Evolutionary conservation across 108 stramenopile species (phyloP).

Genomic region (Bacterosira constricta): DNA sequence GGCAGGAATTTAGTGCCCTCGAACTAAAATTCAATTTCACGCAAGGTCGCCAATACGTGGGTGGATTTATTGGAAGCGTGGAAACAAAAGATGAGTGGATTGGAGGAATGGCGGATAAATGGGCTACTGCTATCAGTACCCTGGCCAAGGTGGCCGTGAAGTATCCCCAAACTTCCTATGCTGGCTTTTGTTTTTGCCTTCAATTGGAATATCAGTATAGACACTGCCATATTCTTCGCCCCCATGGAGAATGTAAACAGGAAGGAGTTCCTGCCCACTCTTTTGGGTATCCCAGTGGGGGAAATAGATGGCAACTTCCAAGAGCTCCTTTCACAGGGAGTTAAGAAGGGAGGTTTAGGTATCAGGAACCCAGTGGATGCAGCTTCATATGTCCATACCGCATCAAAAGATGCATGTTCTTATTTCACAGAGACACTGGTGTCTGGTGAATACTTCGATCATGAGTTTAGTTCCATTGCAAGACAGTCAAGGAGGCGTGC

Average conservation of each 20-base stretch:
- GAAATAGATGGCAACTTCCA: constrained; percentile 23
- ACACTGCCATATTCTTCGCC: neutral
- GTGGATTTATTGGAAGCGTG: constrained; percentile 25
- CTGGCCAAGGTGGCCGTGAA: constrained; percentile 11
- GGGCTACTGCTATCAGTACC: constrained; percentile 2
- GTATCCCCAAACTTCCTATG: constrained; percentile 34
- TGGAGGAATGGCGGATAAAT: neutral
- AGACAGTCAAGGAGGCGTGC: no score
- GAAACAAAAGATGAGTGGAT: constrained; percentile 23
- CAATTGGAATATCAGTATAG: constrained; percentile 37
- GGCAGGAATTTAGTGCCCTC: neutral
- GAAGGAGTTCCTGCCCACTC: constrained; percentile 21
- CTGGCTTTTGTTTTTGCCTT: constrained; percentile 10
- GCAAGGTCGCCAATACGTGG: constrained; percentile 18
- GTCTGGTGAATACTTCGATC: no score
- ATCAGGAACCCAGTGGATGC: no score
- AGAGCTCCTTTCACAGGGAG: no score
- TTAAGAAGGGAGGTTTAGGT: no score
- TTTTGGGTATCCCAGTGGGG: constrained; percentile 1
- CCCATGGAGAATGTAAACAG: constrained; percentile 13
- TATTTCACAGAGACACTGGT: no score
- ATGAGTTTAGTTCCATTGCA: no score
- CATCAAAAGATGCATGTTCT: no score
- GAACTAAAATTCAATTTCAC: neutral
- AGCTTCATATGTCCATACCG: no score